Base-by-base conservation (phyloP, 495 filamentous ascomycete genomes). In the Chaetomidium leptoderma region DNA sequence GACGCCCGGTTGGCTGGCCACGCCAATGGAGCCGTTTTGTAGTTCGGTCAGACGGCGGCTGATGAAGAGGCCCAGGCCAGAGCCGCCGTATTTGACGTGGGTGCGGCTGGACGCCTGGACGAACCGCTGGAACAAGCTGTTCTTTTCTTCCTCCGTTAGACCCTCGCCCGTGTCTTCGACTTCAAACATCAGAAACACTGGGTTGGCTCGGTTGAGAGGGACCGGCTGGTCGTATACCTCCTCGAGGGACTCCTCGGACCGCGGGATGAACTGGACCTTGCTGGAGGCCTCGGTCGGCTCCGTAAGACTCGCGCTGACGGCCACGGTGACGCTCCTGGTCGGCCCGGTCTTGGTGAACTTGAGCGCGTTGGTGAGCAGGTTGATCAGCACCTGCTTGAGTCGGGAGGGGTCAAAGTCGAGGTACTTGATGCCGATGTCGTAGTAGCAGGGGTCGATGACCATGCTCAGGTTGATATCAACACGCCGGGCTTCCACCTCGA, bases 21-120 rank as follows among this genome's bases (percentile, higher is more conserved):
- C 86, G 4, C 88, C 87, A 37, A 91, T 89, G 46, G 87, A 82
- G 2, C 89, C 88, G 26, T 86, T 85, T 66, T 91, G 88, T 4
- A 91, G 71, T 55, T 91, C 87, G 4, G 85, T 86, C 5, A 92
- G 75, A 44, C 85, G 77, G 16, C 86, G 77, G 51, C 83, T 85
- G 58, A 92, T 89, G 66, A 90, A 92, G 1, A 92, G 76, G 0
- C 89, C 89, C 0, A 92, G 80, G 0, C 89, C 89, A 0, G 81
- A 87, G 2, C 89, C 89, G 24, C 88, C 89, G 59, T 91, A 91
- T 36, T 85, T 80, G 9, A 87, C 78, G 57, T 90, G 86, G 0
- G 88, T 91, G 37, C 82, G 81, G 6, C 85, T 84, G 6, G 80
- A 86, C 0, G 86, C 87, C 70, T 91, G 89, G 6, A 86, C 86